Conservation (phyloP, 305 asterid species). For the Fraxinus nigra region DNA sequence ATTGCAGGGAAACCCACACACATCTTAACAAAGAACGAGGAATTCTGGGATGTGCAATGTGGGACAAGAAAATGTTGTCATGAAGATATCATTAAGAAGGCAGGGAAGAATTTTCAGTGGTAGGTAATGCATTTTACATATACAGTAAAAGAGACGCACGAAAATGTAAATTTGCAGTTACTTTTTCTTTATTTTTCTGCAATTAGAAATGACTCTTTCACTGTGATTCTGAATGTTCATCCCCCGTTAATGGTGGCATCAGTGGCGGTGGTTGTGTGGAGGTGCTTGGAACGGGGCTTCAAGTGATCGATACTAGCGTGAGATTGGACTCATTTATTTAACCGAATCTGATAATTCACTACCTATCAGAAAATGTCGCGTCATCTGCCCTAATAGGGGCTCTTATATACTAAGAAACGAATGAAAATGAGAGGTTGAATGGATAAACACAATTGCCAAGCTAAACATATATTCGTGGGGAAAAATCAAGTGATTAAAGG, state of each 20-base stretch:
- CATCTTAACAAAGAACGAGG: slow-evolving; percentile 21
- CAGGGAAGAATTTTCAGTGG: slow-evolving; percentile 43
- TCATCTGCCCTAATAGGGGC: slow-evolving; percentile 46
- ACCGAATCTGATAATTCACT: neutral
- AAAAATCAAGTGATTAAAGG: slow-evolving; percentile 30
- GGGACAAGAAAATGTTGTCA: slow-evolving; percentile 11
- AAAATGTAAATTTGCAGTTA: neutral
- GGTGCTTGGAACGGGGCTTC: neutral
- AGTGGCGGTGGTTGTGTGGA: neutral
- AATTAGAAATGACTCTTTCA: neutral
- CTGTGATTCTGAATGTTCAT: slow-evolving; percentile 40
- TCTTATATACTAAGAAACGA: slow-evolving; percentile 30
- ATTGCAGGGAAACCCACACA: neutral
- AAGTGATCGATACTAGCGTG: neutral
- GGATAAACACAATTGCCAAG: neutral
- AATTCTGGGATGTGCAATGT: slow-evolving; percentile 18
- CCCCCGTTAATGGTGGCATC: neutral
- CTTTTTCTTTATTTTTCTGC: neutral
- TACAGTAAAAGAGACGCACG: slow-evolving; percentile 42
- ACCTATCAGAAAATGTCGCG: neutral
- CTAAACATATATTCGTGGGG: neutral
- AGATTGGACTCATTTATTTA: neutral
- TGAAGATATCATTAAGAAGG: slow-evolving; percentile 25
- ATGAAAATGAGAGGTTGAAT: slow-evolving; percentile 4
- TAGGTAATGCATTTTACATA: slow-evolving; percentile 41